Percentiles rank a stretch among this genome's conserved stretches.
These are phyloP conservation scores for Xylaria digitata DNA, from an alignment of 2,329 filamentous ascomycete species.

Conservation along the genomic window DNA sequence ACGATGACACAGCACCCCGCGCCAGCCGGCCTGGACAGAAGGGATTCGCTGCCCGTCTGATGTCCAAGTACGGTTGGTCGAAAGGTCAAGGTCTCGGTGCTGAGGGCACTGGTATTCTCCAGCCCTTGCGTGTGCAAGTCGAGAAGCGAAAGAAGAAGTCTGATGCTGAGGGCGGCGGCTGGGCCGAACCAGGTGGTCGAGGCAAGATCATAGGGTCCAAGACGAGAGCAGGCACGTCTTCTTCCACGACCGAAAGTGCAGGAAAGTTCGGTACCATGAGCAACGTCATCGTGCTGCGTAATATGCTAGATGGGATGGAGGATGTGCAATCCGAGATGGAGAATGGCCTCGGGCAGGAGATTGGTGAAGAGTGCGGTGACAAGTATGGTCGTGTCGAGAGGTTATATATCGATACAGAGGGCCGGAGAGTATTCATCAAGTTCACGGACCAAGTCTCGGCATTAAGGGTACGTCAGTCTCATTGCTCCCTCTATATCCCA, in stretches of 20 bases:
- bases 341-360: slow-evolving; percentile 85
- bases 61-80: slow-evolving; percentile 94
- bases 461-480: slow-evolving; percentile 72
- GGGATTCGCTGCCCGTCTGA: slow-evolving; percentile 86
- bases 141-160: slow-evolving; percentile 84
- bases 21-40: slow-evolving; percentile 80
- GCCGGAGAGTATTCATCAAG: slow-evolving; percentile 85
- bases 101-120: slow-evolving; percentile 82
- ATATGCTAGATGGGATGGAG: slow-evolving; percentile 86
- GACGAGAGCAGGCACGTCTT: slow-evolving; percentile 47
- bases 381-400: slow-evolving; percentile 89
- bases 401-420: slow-evolving; percentile 76
- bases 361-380: slow-evolving; percentile 90
- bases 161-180: slow-evolving; percentile 83
- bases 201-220: slow-evolving; percentile 83
- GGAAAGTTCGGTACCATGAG: slow-evolving; percentile 78
- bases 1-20: slow-evolving; percentile 53
- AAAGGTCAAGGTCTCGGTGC: slow-evolving; percentile 90
- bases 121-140: slow-evolving; percentile 84
- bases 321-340: slow-evolving; percentile 82
- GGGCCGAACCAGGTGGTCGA: slow-evolving; percentile 73
- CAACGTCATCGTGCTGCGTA: slow-evolving; percentile 81
- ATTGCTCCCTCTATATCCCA: neutral
- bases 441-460: slow-evolving; percentile 89
- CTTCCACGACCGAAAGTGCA: slow-evolving; percentile 37